A percentile compares a stretch with the other conserved stretches of the same genome.
Evolutionary conservation across 2,329 filamentous ascomycete species (phyloP).

Genomic region (Orbilia quercus): DNA sequence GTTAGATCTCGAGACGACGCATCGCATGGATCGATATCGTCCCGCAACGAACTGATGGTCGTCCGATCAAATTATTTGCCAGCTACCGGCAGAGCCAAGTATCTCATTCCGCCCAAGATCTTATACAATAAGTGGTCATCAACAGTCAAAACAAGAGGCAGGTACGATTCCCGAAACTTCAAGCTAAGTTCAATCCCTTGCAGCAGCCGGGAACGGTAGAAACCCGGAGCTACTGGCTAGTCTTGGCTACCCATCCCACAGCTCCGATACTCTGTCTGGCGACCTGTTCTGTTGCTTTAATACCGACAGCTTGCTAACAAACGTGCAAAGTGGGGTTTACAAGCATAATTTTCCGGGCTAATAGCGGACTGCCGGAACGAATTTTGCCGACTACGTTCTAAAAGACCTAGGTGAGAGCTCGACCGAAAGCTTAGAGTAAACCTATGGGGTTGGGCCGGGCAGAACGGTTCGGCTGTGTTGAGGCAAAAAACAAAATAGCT

Average conservation of each 20-base stretch:
- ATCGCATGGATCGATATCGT: background rate
- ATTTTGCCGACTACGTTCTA: slow-evolving; percentile 51
- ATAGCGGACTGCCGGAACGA: slow-evolving; percentile 53
- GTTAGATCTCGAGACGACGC: slow-evolving; percentile 27
- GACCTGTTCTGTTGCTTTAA: background rate
- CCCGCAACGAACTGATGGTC: slow-evolving; percentile 34
- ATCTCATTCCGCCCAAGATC: too few relatives aligned
- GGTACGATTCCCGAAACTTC: slow-evolving; percentile 31
- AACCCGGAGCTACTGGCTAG: too few relatives aligned
- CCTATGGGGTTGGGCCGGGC: too few relatives aligned
- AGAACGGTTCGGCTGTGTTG: slow-evolving; percentile 40
- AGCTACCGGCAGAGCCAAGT: too few relatives aligned
- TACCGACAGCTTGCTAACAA: background rate
- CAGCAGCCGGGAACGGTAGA: too few relatives aligned
- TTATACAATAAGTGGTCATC: background rate
- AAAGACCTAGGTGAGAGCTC: slow-evolving; percentile 41
- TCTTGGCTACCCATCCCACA: background rate
- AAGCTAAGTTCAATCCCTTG: background rate
- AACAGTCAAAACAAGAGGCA: slow-evolving; percentile 6
- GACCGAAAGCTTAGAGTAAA: slow-evolving; percentile 6
- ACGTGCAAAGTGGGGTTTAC: slow-evolving; percentile 41
- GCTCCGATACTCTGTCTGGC: background rate
- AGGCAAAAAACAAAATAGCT: slow-evolving; percentile 34
- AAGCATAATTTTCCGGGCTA: slow-evolving; percentile 50
- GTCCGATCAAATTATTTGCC: slow-evolving; percentile 38